These are phyloP conservation scores for Alternaria rosae DNA, from an alignment of 2,329 filamentous ascomycete genomes.

Conservation along the genomic window DNA sequence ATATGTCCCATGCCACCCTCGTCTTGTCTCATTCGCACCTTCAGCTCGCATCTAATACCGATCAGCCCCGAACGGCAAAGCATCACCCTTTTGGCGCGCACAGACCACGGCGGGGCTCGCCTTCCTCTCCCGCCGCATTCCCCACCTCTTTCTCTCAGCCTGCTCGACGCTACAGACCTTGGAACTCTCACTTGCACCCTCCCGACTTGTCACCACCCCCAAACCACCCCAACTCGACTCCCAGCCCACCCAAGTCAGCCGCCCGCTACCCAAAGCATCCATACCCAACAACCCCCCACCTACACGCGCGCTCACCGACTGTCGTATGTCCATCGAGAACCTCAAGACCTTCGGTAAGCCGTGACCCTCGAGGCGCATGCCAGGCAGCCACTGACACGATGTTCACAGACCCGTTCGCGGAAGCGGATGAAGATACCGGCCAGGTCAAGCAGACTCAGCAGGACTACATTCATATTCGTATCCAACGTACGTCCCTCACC, in stretches of 20 bases:
- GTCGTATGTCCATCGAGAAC: slow-evolving; percentile 56
- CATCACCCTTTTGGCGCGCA: slow-evolving; percentile 11
- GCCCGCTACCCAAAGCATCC: slow-evolving; percentile 10
- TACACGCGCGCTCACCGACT: slow-evolving; percentile 34
- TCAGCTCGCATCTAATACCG: not conserved
- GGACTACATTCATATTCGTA: slow-evolving; percentile 99
- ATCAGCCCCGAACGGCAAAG: slow-evolving; percentile 13
- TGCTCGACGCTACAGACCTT: slow-evolving; percentile 10
- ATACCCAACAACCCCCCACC: slow-evolving; percentile 29
- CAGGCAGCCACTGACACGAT: slow-evolving; percentile 3
- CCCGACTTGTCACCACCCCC: slow-evolving; percentile 16
- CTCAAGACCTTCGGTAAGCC: slow-evolving; percentile 52
- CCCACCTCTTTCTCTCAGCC: slow-evolving; percentile 30
- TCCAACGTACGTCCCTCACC: slow-evolving; percentile 75
- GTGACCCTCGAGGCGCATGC: slow-evolving; percentile 4
- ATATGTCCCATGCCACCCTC: not conserved
- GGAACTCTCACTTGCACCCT: slow-evolving; percentile 10
- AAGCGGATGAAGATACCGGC: slow-evolving; percentile 99
- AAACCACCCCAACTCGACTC: slow-evolving; percentile 16
- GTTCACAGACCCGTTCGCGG: slow-evolving; percentile 88
- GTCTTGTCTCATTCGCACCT: slow-evolving; percentile 6
- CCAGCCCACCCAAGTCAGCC: slow-evolving; percentile 13
- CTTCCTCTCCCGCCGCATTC: slow-evolving; percentile 20
- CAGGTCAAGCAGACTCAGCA: slow-evolving; percentile 86
- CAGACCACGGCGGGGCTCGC: slow-evolving; percentile 19